These are phyloP conservation scores for Stemphylium beticola DNA, from an alignment of 2,329 filamentous ascomycete species.

Conservation along the genomic window DNA sequence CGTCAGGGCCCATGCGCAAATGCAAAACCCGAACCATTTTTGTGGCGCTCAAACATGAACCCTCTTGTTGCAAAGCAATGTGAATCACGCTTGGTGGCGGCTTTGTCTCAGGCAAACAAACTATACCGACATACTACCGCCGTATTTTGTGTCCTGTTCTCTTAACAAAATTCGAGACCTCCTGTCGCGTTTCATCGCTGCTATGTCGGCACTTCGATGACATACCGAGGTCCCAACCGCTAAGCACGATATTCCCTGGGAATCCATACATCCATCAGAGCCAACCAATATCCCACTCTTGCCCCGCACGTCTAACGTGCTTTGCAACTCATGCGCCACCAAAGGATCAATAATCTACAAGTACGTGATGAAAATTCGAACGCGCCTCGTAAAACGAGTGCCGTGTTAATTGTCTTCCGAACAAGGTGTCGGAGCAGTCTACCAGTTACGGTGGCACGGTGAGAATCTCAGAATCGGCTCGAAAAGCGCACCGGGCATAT, in stretches of 20 bases:
- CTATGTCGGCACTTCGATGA: neutral
- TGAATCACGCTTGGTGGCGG: neutral
- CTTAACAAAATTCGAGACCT: neutral
- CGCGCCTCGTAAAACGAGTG: neutral
- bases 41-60: neutral
- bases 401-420: neutral
- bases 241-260: too few species aligned
- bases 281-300: neutral
- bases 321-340: neutral
- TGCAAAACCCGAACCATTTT: neutral
- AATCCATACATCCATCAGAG: neutral
- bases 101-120: neutral
- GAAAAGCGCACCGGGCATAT: too few species aligned
- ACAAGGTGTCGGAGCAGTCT: neutral
- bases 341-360: neutral
- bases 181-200: neutral
- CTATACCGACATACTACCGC: neutral
- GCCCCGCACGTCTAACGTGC: neutral
- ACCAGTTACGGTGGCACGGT: neutral
- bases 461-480: too few species aligned
- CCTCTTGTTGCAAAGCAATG: too few species aligned
- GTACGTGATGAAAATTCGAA: neutral
- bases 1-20: slow-evolving; percentile 6
- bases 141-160: neutral
- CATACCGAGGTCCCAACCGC: neutral